Conservation (phyloP, 768 basidiomycete genomes). For the Boletus rubescentipes region DNA sequence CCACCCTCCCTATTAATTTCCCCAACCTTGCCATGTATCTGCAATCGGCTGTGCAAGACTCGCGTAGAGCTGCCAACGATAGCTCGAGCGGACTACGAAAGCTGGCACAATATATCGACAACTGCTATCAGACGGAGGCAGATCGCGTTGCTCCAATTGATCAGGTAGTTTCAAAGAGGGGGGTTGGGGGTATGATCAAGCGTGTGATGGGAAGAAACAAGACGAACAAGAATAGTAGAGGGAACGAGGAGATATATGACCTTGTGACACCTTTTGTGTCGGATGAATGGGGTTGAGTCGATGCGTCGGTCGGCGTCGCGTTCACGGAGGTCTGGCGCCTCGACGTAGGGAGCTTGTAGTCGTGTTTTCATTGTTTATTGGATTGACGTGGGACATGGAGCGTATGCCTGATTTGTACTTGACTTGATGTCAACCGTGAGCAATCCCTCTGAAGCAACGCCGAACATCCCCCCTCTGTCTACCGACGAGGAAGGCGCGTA, state of each 20-base stretch:
- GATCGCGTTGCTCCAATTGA: slow-evolving; percentile 24
- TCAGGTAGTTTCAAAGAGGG: slow-evolving; percentile 37
- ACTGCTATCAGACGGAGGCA: slow-evolving; percentile 57
- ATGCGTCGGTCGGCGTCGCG: background rate
- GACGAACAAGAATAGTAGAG: slow-evolving; percentile 46
- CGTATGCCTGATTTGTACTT: background rate
- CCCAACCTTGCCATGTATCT: slow-evolving; percentile 77
- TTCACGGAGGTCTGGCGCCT: background rate
- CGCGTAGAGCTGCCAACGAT: slow-evolving; percentile 59
- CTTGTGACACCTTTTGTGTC: slow-evolving; percentile 81
- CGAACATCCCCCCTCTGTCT: slow-evolving; percentile 45
- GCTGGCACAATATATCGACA: slow-evolving; percentile 67
- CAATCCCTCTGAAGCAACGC: slow-evolving; percentile 8
- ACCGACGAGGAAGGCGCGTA: slow-evolving; percentile 62
- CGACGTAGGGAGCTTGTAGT: background rate
- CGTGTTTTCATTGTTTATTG: background rate
- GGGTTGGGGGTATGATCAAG: slow-evolving; percentile 56
- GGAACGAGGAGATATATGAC: slow-evolving; percentile 79
- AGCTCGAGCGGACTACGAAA: slow-evolving; percentile 60
- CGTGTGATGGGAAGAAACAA: slow-evolving; percentile 56
- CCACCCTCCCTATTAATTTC: slow-evolving; percentile 70
- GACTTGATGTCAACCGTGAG: slow-evolving; percentile 7
- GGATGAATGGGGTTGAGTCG: slow-evolving; percentile 63
- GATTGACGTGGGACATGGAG: background rate
- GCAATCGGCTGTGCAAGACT: slow-evolving; percentile 67